Conservation (phyloP, 176 grass and related monocot genomes). For the Aechmea fasciata region DNA sequence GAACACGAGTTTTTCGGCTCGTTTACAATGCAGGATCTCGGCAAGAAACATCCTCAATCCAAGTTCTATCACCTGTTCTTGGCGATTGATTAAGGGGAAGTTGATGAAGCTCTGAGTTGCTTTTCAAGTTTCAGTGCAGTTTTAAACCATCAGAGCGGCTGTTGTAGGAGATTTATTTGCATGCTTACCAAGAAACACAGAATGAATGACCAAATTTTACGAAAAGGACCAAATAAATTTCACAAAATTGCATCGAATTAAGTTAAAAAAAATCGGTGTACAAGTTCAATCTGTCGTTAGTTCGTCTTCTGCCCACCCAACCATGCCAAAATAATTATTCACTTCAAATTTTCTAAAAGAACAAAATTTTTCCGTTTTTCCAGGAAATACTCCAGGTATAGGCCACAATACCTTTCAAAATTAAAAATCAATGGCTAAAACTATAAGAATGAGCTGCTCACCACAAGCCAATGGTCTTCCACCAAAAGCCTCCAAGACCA, state of each 20-base stretch:
- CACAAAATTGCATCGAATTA: neutral
- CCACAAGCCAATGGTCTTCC: constrained; percentile 98
- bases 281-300: constrained; percentile 1
- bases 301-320: neutral
- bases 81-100: no score
- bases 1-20: no score
- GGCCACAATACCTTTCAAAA: neutral
- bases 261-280: neutral
- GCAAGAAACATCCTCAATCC: no score
- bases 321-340: neutral
- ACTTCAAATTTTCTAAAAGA: neutral
- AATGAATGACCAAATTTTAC: neutral
- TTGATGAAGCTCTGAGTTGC: no score
- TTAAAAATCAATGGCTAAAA: neutral
- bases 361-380: neutral
- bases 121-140: no score
- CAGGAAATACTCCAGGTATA: neutral
- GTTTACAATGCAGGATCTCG: no score
- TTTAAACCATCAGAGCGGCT: no score
- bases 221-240: neutral
- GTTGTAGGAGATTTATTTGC: no score
- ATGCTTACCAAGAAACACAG: no score
- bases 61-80: no score
- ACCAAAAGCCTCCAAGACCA: constrained; percentile 76
- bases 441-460: constrained; percentile 25